Conservation (phyloP, 352 stramenopile genomes). For the Phytopythium mirpurense region DNA sequence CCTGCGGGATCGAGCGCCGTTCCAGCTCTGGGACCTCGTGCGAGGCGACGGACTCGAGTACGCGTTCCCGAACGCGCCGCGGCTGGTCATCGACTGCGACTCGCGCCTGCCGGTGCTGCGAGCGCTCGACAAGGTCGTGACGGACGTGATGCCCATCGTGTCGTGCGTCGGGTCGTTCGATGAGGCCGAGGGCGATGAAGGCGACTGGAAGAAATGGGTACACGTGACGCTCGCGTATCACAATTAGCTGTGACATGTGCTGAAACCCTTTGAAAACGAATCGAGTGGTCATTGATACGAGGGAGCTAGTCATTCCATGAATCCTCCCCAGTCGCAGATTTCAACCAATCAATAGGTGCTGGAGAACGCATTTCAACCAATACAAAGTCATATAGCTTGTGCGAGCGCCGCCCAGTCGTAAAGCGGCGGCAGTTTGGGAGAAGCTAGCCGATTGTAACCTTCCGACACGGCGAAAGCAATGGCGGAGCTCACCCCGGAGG, state of each 20-base stretch:
- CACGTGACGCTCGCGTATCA: slow-evolving; percentile 28
- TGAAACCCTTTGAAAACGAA: background rate
- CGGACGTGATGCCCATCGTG: slow-evolving; percentile 67
- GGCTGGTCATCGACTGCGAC: slow-evolving; percentile 54
- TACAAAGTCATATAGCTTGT: background rate
- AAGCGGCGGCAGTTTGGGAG: slow-evolving; percentile 7
- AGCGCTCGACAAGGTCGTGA: slow-evolving; percentile 65
- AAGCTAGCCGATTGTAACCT: background rate
- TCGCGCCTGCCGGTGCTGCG: slow-evolving; percentile 48
- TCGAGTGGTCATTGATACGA: background rate
- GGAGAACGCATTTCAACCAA: background rate
- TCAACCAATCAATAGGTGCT: background rate
- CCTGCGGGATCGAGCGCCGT: slow-evolving; percentile 21
- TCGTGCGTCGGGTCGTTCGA: slow-evolving; percentile 37
- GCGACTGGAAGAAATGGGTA: slow-evolving; percentile 29
- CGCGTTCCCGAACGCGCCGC: slow-evolving; percentile 45
- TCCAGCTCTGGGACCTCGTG: slow-evolving; percentile 62
- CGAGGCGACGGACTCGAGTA: slow-evolving; percentile 44
- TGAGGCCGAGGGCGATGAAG: slow-evolving; percentile 2
- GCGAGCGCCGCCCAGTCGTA: slow-evolving; percentile 3
- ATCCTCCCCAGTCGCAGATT: too few species aligned
- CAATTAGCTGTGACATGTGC: too few species aligned
- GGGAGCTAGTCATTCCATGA: background rate
- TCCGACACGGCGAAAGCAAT: slow-evolving; percentile 23
- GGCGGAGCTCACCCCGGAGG: slow-evolving; percentile 76